Percentiles rank a stretch among this genome's conserved stretches.
phyloP scores from a whole-genome alignment of 2,329 filamentous ascomycete genomes.

The Nannizziopsis barbatae region DNA sequence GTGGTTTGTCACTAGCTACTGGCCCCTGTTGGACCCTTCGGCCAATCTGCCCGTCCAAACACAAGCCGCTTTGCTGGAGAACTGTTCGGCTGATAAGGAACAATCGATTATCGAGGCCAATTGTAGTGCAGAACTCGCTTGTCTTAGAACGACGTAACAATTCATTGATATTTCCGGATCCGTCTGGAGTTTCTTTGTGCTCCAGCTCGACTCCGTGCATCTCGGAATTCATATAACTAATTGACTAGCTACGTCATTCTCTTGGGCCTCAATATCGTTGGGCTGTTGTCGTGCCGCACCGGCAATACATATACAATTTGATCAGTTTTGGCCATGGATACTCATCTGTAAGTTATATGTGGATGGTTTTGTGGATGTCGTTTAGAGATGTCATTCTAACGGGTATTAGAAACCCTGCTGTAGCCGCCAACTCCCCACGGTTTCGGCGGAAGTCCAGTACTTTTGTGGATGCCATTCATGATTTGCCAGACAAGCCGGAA shows the following conservation, averaged over 20 bases:
- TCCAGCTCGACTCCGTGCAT: too few relatives aligned
- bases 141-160: too few relatives aligned
- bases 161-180: too few relatives aligned
- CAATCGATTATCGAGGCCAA: too few relatives aligned
- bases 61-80: too few relatives aligned
- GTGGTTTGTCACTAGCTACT: background rate
- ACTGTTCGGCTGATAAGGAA: too few relatives aligned
- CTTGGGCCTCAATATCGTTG: background rate
- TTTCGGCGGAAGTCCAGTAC: slow-evolving; percentile 90
- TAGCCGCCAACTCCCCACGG: slow-evolving; percentile 78
- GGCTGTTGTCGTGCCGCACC: too few relatives aligned
- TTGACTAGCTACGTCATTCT: background rate
- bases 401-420: slow-evolving; percentile 63
- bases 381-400: slow-evolving; percentile 7
- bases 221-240: background rate
- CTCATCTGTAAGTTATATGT: slow-evolving; percentile 6
- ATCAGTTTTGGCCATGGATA: background rate
- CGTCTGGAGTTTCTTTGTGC: too few relatives aligned
- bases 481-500: slow-evolving; percentile 69
- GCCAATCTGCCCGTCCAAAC: too few relatives aligned
- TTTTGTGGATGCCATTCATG: slow-evolving; percentile 94
- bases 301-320: too few relatives aligned
- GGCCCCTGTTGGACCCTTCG: too few relatives aligned
- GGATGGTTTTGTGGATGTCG: background rate
- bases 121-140: too few relatives aligned